These are phyloP conservation scores for Gentiana dahurica DNA, from an alignment of 257 asterid genomes.

Conservation along the genomic window DNA sequence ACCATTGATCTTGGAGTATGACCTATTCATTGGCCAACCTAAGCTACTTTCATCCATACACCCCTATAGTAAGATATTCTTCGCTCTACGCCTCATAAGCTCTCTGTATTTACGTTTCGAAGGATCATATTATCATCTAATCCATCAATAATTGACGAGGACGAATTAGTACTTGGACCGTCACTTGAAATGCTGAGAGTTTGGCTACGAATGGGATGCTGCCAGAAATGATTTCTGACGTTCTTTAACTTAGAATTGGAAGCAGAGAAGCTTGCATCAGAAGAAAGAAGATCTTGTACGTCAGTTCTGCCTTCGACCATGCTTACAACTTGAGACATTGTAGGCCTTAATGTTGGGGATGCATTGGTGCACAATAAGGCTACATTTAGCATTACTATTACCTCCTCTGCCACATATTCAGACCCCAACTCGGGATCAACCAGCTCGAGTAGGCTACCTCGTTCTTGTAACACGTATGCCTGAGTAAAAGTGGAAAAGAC, in stretches of 20 bases:
- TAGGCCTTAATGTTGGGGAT: constrained; percentile 74
- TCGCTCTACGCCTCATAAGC: background rate
- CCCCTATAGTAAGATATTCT: too few relatives aligned
- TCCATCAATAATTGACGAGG: constrained; percentile 25
- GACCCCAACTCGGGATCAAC: constrained; percentile 77
- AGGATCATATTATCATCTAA: constrained; percentile 22
- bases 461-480: constrained; percentile 88
- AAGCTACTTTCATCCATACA: background rate
- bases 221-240: constrained; percentile 83
- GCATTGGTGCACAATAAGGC: constrained; percentile 84
- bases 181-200: constrained; percentile 46
- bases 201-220: constrained; percentile 45
- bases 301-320: constrained; percentile 87
- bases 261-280: constrained; percentile 65
- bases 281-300: constrained; percentile 60
- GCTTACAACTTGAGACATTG: constrained; percentile 84
- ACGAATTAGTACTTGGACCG: constrained; percentile 37
- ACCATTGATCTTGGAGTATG: too few relatives aligned
- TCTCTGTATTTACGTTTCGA: constrained; percentile 14
- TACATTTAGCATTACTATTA: constrained; percentile 50
- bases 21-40: too few relatives aligned
- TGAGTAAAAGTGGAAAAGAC: constrained; percentile 13
- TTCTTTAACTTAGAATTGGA: constrained; percentile 43
- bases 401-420: constrained; percentile 53
- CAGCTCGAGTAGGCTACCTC: constrained; percentile 54